Percentiles rank a stretch among this genome's conserved stretches.
Conservation (phyloP, 208 protist species). For the Trichomonas gallinae region DNA sequence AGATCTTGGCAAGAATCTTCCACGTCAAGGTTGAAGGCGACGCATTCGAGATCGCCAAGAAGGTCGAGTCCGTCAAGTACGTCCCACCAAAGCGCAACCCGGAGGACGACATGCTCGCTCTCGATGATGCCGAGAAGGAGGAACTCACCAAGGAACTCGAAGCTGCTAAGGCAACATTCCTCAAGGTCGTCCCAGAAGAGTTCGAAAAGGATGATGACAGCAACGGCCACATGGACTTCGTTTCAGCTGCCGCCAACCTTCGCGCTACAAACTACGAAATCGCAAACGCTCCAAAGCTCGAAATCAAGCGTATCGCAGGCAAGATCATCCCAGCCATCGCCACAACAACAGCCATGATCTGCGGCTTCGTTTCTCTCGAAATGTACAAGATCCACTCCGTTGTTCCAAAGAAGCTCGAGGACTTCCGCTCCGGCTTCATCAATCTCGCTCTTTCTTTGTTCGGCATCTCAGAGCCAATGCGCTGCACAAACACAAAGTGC, state of each 20-base stretch:
- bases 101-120: no score
- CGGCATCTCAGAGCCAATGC: background rate
- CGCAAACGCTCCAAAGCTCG: conserved; percentile 27
- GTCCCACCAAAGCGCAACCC: conserved; percentile 34
- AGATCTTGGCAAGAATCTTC: background rate
- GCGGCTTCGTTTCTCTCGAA: conserved; percentile 87
- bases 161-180: background rate
- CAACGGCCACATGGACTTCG: conserved; percentile 53
- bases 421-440: background rate
- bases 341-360: conserved; percentile 95
- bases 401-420: background rate
- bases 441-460: background rate
- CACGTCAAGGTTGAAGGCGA: background rate
- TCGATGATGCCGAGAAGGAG: background rate
- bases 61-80: conserved; percentile 51
- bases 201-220: conserved; percentile 63
- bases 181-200: background rate
- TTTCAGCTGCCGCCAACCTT: conserved; percentile 49
- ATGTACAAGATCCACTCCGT: conserved; percentile 70
- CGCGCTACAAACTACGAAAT: conserved; percentile 49
- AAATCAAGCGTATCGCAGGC: conserved; percentile 53
- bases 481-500: background rate
- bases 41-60: conserved; percentile 58
- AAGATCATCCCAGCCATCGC: conserved; percentile 99
- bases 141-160: background rate